Evolutionary conservation across 164 flowering plant genomes (phyloP), one percentile per base, ranked within the genome.

Genomic region (Paratinospora sagittata): DNA sequence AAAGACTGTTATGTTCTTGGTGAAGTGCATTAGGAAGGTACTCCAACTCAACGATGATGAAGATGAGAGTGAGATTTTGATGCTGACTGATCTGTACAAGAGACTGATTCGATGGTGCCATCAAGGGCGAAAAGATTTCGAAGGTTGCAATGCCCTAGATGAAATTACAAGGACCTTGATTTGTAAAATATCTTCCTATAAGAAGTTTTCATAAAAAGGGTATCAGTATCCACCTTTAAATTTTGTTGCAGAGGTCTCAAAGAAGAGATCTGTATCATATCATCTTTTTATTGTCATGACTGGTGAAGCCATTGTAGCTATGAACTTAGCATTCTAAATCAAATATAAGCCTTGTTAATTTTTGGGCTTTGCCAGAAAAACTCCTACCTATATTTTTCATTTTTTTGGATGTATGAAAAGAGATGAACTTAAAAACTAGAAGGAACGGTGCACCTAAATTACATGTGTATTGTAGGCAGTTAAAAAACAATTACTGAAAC

Each of bases 41-140:
- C 81, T 85, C 41, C 66, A 77, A 41, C 65, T 76, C 34, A 41
- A 58, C 27, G 37, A 52, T 7, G 74, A 75, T 10, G 72, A 72
- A 66, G 74, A 68, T 68, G 68, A 52, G 24, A 80, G 71, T 41
- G 78, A 47, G 55, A 64, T 47, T 65, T 37, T 24, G 63, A 76
- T 80, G 75, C 37, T 78, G 27, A 74, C 39, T 45, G 88, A 88
- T 77, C 83, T 89, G 27, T 71, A 36, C 19, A 69, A 8, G 63
- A 85, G 91, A 81, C 65, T 88, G 70, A 63, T 71, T 37, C 76
- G 72, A 34, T 91, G 92, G 97, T 80, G 78, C 73, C 76, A 76
- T 71, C 85, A 80, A 78, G 86, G 82, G 61, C 30, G 67, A 74
- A 83, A 81, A 65, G 69, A 71, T 14, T 77, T 76, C 43, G 71